A percentile compares a stretch with the other conserved stretches of the same genome.
Conservation (phyloP, 1,284 basidiomycete genomes). For the Moesziomyces aphidis region DNA sequence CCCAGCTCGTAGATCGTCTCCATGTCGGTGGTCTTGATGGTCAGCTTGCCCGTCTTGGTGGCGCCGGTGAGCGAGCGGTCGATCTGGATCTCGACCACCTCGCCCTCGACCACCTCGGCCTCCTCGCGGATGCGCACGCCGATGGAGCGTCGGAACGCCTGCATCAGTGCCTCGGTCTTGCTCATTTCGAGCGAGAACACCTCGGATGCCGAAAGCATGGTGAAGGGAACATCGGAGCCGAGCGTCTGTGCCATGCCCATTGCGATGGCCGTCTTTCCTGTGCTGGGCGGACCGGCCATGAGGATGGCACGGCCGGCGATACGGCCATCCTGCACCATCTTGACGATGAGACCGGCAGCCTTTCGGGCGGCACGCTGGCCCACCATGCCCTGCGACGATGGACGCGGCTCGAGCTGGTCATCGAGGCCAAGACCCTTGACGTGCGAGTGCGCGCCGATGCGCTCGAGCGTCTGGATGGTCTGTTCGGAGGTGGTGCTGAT, state of each 20-base stretch:
- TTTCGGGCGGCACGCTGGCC: constrained; percentile 94
- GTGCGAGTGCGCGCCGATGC: constrained; percentile 66
- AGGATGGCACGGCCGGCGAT: constrained; percentile 95
- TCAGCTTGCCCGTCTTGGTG: constrained; percentile 96
- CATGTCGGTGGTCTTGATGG: constrained; percentile 99
- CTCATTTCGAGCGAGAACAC: constrained; percentile 96
- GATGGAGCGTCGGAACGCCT: constrained; percentile 93
- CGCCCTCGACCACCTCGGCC: constrained; percentile 95
- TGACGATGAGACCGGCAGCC: constrained; percentile 95
- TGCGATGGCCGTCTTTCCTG: constrained; percentile 97
- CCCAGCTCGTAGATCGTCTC: constrained; percentile 99
- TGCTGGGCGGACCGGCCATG: constrained; percentile 94
- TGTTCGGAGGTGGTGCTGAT: constrained; percentile 59
- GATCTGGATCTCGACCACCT: constrained; percentile 98
- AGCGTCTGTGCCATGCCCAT: constrained; percentile 95
- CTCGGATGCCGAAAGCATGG: constrained; percentile 95
- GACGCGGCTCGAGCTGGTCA: constrained; percentile 85
- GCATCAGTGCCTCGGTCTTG: constrained; percentile 96
- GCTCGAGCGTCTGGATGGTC: constrained; percentile 62
- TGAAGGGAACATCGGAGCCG: constrained; percentile 94
- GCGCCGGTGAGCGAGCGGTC: constrained; percentile 96
- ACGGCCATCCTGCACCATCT: constrained; percentile 95
- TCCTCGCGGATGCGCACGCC: constrained; percentile 98
- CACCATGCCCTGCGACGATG: constrained; percentile 91
- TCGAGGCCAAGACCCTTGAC: constrained; percentile 80